A percentile compares a stretch with the other conserved stretches of the same genome.
Evolutionary conservation across 352 stramenopile genomes (phyloP).

Genomic region (Phytopythium cucurbitacearum): DNA sequence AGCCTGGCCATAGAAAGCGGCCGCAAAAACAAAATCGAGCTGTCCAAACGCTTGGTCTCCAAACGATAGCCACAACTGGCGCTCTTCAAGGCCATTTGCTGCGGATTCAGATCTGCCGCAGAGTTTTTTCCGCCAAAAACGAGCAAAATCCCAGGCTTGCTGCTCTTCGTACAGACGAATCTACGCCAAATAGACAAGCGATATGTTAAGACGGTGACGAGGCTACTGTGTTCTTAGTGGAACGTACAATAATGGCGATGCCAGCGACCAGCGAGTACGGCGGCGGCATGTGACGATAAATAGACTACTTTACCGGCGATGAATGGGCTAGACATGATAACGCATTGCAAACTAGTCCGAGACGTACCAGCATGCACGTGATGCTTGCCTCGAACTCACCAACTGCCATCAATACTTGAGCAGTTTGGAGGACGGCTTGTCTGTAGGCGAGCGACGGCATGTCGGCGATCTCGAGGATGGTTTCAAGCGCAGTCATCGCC

Average conservation of each 20-base stretch:
- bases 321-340: neutral
- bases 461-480: slow-evolving; percentile 32
- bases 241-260: slow-evolving; percentile 41
- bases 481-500: slow-evolving; percentile 36
- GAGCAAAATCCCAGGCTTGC: slow-evolving; percentile 6
- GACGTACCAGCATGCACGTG: slow-evolving; percentile 29
- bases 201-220: neutral
- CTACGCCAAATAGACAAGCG: slow-evolving; percentile 8
- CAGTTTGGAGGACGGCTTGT: slow-evolving; percentile 28
- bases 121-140: slow-evolving; percentile 42
- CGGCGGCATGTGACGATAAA: slow-evolving; percentile 41
- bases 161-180: slow-evolving; percentile 31
- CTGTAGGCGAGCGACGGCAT: slow-evolving; percentile 21
- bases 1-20: slow-evolving; percentile 22
- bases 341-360: neutral
- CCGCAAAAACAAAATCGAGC: slow-evolving; percentile 32
- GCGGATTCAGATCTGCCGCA: neutral
- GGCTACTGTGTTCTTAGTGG: neutral
- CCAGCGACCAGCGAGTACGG: slow-evolving; percentile 38
- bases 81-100: neutral
- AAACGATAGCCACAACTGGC: slow-evolving; percentile 10
- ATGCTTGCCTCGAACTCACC: slow-evolving; percentile 26
- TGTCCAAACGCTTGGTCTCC: slow-evolving; percentile 22
- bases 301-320: slow-evolving; percentile 12
- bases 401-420: slow-evolving; percentile 31